Conservation (phyloP, 106 monocot species). For the Platanthera guangdongensis region DNA sequence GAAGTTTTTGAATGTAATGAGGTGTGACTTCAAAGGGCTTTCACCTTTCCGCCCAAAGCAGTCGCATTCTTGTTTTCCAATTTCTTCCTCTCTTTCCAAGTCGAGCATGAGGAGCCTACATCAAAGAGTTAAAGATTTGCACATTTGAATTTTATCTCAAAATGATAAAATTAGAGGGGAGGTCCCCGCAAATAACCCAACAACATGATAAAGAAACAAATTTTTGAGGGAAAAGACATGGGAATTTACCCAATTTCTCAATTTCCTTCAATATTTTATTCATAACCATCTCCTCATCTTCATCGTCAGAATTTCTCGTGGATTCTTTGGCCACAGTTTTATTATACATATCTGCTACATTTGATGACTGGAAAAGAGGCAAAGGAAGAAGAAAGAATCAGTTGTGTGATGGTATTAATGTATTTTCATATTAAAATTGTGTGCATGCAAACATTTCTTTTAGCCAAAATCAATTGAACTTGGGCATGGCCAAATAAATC, state of each 20-base stretch:
- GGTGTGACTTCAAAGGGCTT: not conserved
- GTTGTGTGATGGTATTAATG: too few relatives aligned
- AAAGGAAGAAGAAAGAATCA: not conserved
- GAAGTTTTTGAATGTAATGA: not conserved
- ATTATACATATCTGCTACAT: slow-evolving; percentile 5
- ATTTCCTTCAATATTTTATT: slow-evolving; percentile 12
- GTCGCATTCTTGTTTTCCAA: slow-evolving; percentile 41
- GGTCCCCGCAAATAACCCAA: too few relatives aligned
- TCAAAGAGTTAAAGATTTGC: not conserved
- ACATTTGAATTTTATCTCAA: too few relatives aligned
- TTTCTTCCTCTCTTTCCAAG: slow-evolving; percentile 60
- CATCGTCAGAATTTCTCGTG: not conserved
- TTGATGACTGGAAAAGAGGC: slow-evolving; percentile 5
- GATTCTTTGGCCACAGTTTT: not conserved
- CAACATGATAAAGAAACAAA: not conserved
- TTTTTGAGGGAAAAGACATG: not conserved
- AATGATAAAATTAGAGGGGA: too few relatives aligned
- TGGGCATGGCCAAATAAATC: too few relatives aligned
- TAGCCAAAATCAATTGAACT: too few relatives aligned
- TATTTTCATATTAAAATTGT: too few relatives aligned
- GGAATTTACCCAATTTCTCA: slow-evolving; percentile 9
- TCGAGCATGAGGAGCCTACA: slow-evolving; percentile 43
- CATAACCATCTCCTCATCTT: slow-evolving; percentile 9
- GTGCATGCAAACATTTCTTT: too few relatives aligned
- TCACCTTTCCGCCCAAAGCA: slow-evolving; percentile 50